Conservation (phyloP, 202 grass and related monocot species). For the Elaeis oleifera region DNA sequence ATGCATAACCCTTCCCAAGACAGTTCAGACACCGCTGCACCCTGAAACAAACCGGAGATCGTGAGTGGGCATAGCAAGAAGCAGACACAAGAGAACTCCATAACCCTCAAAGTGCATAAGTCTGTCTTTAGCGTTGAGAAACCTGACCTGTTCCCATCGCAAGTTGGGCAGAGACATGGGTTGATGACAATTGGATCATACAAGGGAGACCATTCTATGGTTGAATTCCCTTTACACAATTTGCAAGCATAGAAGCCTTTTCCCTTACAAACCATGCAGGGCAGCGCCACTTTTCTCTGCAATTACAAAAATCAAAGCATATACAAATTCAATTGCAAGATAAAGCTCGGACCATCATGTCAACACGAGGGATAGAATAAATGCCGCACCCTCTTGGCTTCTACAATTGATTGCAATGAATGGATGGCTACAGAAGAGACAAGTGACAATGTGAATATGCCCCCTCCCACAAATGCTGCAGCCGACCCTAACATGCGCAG, state of each 20-base stretch:
- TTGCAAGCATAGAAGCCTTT: constrained; percentile 85
- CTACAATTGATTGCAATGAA: constrained; percentile 54
- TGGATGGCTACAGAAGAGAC: constrained; percentile 49
- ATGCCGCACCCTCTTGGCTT: constrained; percentile 51
- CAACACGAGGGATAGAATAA: no score
- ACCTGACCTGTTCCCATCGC: constrained; percentile 63
- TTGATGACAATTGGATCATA: constrained; percentile 81
- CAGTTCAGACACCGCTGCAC: constrained; percentile 87
- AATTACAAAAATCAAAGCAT: background rate
- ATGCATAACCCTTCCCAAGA: constrained; percentile 65
- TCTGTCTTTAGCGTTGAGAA: background rate
- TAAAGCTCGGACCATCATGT: background rate
- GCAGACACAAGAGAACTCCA: background rate
- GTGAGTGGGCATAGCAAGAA: background rate
- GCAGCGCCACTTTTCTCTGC: constrained; percentile 59
- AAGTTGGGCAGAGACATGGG: constrained; percentile 86
- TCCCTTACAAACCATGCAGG: constrained; percentile 61
- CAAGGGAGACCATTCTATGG: constrained; percentile 81
- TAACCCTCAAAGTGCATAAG: background rate
- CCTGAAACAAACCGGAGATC: constrained; percentile 27
- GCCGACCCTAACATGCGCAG: constrained; percentile 38
- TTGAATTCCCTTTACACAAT: constrained; percentile 56
- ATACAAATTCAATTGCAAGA: background rate
- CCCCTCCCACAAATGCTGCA: constrained; percentile 41
- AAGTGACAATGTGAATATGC: constrained; percentile 44